phyloP scores from a whole-genome alignment of 2,329 filamentous ascomycete genomes.

The Verticillium longisporum region DNA sequence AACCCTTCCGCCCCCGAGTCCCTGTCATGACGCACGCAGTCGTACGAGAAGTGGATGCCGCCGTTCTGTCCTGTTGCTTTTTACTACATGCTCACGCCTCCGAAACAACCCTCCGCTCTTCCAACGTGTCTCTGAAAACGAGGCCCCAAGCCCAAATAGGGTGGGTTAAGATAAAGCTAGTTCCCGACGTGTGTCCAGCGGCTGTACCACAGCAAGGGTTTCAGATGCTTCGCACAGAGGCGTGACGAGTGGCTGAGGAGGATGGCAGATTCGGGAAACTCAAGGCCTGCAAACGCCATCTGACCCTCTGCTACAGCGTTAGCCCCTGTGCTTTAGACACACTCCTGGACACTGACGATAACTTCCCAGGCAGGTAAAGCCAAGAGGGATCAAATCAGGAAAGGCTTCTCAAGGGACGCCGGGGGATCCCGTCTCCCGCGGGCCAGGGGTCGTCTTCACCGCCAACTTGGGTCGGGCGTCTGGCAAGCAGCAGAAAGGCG shows the following conservation, averaged over 20 bases:
- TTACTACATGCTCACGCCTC: neutral
- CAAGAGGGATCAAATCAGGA: slow-evolving; percentile 7
- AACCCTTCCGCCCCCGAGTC: neutral
- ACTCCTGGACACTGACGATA: neutral
- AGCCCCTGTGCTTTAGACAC: neutral
- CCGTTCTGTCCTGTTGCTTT: neutral
- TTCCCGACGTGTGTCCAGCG: neutral
- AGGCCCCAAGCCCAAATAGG: neutral
- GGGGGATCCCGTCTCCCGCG: slow-evolving; percentile 8
- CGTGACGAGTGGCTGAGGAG: slow-evolving; percentile 5
- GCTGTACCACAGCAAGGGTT: slow-evolving; percentile 8
- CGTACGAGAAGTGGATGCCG: neutral
- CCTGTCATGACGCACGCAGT: neutral
- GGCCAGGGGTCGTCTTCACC: slow-evolving; percentile 13
- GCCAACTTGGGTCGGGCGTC: slow-evolving; percentile 11
- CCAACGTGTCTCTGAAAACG: neutral
- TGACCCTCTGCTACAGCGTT: neutral
- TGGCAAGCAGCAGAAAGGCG: slow-evolving; percentile 6
- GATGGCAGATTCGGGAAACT: slow-evolving; percentile 1
- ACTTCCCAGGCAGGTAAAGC: slow-evolving; percentile 4
- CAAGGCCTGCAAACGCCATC: slow-evolving; percentile 3
- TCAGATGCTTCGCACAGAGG: slow-evolving; percentile 8
- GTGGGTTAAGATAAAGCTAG: neutral
- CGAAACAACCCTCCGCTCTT: neutral
- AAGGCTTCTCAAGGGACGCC: slow-evolving; percentile 3